Conservation (phyloP, 805 yeast genomes). For the Ogataea wickerhamii region DNA sequence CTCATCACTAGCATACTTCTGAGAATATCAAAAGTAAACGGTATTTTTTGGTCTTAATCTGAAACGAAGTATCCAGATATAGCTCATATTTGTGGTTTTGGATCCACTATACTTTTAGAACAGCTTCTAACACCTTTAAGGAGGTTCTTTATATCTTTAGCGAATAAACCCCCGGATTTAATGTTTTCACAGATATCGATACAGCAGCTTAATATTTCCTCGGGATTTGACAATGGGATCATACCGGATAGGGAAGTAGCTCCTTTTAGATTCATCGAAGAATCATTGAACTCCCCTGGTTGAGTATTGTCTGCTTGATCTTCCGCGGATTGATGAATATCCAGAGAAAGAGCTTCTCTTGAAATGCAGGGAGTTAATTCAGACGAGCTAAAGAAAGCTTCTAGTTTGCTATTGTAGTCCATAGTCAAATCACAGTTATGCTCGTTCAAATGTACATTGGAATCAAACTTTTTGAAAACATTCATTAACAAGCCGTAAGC, state of each 20-base stretch:
- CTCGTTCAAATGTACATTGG: neutral
- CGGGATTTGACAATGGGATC: neutral
- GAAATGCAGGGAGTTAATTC: slow-evolving; percentile 6
- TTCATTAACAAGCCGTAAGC: slow-evolving; percentile 10
- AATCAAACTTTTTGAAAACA: slow-evolving; percentile 6
- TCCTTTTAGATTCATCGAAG: too few relatives aligned
- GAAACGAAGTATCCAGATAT: too few relatives aligned
- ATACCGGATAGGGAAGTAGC: neutral
- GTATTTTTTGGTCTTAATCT: too few relatives aligned
- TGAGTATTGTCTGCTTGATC: neutral
- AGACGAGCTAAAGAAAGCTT: slow-evolving; percentile 3
- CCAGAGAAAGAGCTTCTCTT: neutral
- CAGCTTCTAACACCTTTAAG: slow-evolving; percentile 1
- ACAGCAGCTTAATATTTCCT: slow-evolving; percentile 1
- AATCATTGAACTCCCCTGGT: too few relatives aligned
- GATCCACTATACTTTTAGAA: neutral
- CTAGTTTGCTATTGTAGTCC: slow-evolving; percentile 4
- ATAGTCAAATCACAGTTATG: slow-evolving; percentile 4
- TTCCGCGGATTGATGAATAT: neutral
- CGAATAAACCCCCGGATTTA: slow-evolving; percentile 1
- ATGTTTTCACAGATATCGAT: slow-evolving; percentile 1
- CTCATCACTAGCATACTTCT: too few relatives aligned
- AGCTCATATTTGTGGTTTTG: too few relatives aligned
- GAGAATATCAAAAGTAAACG: too few relatives aligned
- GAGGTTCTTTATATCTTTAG: slow-evolving; percentile 1